Evolutionary conservation across 768 basidiomycete genomes (phyloP).

Genomic region (Tylopilus sp.): DNA sequence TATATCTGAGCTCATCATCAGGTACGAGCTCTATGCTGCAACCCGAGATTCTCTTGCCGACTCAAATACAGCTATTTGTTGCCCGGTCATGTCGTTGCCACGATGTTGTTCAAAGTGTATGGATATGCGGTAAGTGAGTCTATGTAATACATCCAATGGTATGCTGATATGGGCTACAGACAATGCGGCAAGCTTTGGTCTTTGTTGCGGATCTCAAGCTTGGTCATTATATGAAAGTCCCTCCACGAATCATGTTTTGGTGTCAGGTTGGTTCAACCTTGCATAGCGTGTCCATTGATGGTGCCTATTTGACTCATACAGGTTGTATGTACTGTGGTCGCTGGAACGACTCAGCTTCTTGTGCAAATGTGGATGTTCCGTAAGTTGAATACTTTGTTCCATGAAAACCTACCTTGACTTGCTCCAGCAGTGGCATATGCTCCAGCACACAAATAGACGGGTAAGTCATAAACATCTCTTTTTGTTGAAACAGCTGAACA

Average conservation of each 20-base stretch:
- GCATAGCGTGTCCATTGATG: not conserved
- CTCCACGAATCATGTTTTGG: conserved; percentile 70
- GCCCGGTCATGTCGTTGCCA: conserved; percentile 74
- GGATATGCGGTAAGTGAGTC: conserved; percentile 53
- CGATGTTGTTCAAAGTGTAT: conserved; percentile 86
- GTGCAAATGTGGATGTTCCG: conserved; percentile 75
- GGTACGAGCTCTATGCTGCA: conserved; percentile 25
- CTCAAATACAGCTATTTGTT: conserved; percentile 49
- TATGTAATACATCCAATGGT: no score
- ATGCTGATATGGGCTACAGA: conserved; percentile 10
- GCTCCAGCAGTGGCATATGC: conserved; percentile 44
- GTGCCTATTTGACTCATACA: conserved; percentile 23
- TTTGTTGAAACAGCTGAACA: not conserved
- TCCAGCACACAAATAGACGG: conserved; percentile 39
- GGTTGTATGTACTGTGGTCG: conserved; percentile 61
- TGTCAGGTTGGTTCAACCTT: conserved; percentile 44
- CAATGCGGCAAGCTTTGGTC: conserved; percentile 47
- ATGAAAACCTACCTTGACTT: not conserved
- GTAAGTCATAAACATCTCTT: not conserved
- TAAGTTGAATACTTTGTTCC: conserved; percentile 26
- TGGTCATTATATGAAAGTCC: conserved; percentile 62
- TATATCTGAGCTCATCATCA: conserved; percentile 77
- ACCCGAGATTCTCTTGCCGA: not conserved
- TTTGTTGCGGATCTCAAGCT: conserved; percentile 81
- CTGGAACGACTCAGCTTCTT: conserved; percentile 69